Evolutionary conservation across 306 rosid species (phyloP), one percentile per base, ranked within the genome.

Genomic region (Oxytropis ochrocephala): DNA sequence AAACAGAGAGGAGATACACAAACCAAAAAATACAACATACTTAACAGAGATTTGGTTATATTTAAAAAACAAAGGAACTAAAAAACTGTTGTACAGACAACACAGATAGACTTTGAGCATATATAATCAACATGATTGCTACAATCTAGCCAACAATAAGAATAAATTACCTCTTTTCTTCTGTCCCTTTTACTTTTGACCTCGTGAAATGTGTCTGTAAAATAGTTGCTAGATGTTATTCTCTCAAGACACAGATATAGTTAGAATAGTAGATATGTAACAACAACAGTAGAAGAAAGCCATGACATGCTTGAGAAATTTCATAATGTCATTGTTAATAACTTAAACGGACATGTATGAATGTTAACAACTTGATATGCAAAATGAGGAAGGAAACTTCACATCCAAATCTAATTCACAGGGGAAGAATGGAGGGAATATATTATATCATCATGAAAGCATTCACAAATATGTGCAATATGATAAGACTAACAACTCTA

Each of bases 191-290:
- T 92, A 76, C 98, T 86, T 81, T 86, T 92, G 75, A 92, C 98
- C 88, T 87, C 98, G 54, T 84, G 96, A 80, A 92, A 92, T 52
- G 96, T 74, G 82, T 92, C 98, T 92, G 95, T 62, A 57, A 58
- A 79, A 78, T 67, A 76, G 24, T 29, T 17, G 9, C 47, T 58
- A 6, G 16, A 14, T 50, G 69, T 62, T 61, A 73, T 24, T 65
- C 66, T 63, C 59, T 19, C 14, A 13, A 42, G 50, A 29, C 69
- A 48, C 3, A 59, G 13, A 59, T 47, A 49, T 21, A 5, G 38
- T 16, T 80, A 53, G 39, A 51, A 33, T 42, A 58, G 5, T 39
- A 44, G 24, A 75, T 59, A 59, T 36, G 66, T 16, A 57, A 72
- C 53, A 47, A 46, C 3, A 7, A 38, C 5, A 62, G 69, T 29